These are phyloP conservation scores for Leishmania mexicana DNA, from an alignment of 208 protist species.

Conservation along the genomic window DNA sequence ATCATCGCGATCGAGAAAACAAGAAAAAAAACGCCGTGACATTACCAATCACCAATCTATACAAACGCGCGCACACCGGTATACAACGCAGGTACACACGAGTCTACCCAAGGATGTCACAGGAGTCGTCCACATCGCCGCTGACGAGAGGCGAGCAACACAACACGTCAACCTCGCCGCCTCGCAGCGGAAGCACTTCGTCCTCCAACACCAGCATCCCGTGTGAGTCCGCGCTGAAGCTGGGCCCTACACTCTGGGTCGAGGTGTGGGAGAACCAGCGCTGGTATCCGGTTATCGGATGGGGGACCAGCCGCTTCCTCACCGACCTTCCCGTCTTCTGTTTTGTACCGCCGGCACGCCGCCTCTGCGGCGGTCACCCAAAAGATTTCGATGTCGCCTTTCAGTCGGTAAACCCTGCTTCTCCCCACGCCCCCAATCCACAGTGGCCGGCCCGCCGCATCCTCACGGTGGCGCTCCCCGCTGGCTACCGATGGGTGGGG, in stretches of 20 bases:
- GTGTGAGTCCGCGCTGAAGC: conserved; percentile 15
- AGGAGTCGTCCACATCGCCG: not conserved
- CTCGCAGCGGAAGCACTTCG: conserved; percentile 51
- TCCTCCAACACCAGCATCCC: conserved; percentile 38
- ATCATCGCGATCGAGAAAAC: not conserved
- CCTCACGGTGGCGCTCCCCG: conserved; percentile 32
- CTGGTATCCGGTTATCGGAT: conserved; percentile 72
- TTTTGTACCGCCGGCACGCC: conserved; percentile 17
- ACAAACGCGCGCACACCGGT: not conserved
- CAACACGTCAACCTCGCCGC: conserved; percentile 1
- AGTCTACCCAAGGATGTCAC: not conserved
- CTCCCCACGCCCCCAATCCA: conserved; percentile 4
- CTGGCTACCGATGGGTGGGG: conserved; percentile 49
- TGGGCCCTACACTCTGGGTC: conserved; percentile 43
- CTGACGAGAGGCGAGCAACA: not conserved
- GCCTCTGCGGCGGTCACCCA: conserved; percentile 25
- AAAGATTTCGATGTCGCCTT: conserved; percentile 27
- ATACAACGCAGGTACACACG: not conserved
- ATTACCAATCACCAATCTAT: not conserved
- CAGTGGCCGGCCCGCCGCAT: conserved; percentile 15
- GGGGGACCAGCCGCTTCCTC: conserved; percentile 50
- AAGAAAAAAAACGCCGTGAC: not conserved
- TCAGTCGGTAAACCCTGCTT: conserved; percentile 7
- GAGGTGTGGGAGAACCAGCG: conserved; percentile 61
- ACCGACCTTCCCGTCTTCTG: conserved; percentile 55